A percentile compares a stretch with the other conserved stretches of the same genome.
These are phyloP conservation scores for Leptoxyphium fumago DNA, from an alignment of 2,329 filamentous ascomycete genomes.

Conservation along the genomic window DNA sequence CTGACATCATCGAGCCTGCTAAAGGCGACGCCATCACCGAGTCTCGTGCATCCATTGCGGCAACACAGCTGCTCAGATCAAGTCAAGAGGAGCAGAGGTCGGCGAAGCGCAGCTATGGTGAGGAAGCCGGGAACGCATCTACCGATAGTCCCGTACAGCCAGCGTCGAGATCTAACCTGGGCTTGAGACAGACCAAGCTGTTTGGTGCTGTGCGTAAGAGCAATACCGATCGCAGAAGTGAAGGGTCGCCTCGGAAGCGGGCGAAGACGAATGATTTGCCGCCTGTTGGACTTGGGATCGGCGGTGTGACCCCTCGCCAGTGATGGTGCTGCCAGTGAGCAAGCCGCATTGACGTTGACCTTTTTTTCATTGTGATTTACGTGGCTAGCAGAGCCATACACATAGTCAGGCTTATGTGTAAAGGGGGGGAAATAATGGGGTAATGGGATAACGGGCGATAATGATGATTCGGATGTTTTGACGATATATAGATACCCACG, in stretches of 20 bases:
- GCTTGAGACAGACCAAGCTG: slow-evolving; percentile 44
- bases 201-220: slow-evolving; percentile 48
- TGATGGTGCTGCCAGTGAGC: background rate
- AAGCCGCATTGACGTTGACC: too few relatives aligned
- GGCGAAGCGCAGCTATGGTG: slow-evolving; percentile 8
- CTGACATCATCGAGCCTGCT: slow-evolving; percentile 43
- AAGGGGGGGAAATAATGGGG: too few relatives aligned
- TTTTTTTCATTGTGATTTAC: too few relatives aligned
- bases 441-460: too few relatives aligned
- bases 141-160: slow-evolving; percentile 7
- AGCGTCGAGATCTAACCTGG: slow-evolving; percentile 13
- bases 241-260: slow-evolving; percentile 32
- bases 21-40: slow-evolving; percentile 43
- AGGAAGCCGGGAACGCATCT: background rate
- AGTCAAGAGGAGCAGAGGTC: slow-evolving; percentile 28
- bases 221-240: slow-evolving; percentile 23
- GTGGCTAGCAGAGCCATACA: too few relatives aligned
- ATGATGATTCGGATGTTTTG: too few relatives aligned
- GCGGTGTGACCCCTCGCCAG: slow-evolving; percentile 14
- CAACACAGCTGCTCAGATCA: slow-evolving; percentile 45
- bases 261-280: slow-evolving; percentile 29
- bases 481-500: too few relatives aligned
- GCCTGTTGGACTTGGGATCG: slow-evolving; percentile 42
- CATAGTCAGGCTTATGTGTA: too few relatives aligned
- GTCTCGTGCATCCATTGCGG: slow-evolving; percentile 64